phyloP scores from a whole-genome alignment of 305 asterid genomes.

The Ajuga reptans region DNA sequence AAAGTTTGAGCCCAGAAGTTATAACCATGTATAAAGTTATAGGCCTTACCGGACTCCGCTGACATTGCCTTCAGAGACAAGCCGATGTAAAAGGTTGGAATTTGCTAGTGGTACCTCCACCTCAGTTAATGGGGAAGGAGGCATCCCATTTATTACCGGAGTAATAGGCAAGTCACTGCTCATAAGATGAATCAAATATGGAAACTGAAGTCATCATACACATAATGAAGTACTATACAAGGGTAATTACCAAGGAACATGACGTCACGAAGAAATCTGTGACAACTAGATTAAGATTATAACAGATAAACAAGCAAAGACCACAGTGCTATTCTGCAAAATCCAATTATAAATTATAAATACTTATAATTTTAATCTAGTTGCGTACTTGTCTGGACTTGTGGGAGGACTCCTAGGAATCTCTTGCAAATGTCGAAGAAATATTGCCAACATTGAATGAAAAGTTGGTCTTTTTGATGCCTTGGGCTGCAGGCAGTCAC shows the following conservation, averaged over 20 bases:
- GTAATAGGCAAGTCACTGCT: constrained; percentile 52
- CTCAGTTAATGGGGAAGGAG: constrained; percentile 35
- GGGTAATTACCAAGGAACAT: not conserved
- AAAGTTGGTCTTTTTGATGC: constrained; percentile 85
- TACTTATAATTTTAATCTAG: constrained; percentile 20
- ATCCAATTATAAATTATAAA: constrained; percentile 7
- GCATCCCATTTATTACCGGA: constrained; percentile 54
- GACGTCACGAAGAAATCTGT: constrained; percentile 3
- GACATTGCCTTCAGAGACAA: constrained; percentile 78
- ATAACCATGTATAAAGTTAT: constrained; percentile 10
- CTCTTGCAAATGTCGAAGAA: constrained; percentile 90
- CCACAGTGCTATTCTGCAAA: constrained; percentile 6
- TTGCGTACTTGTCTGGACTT: constrained; percentile 85
- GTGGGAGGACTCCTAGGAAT: constrained; percentile 95
- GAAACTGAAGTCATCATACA: constrained; percentile 20
- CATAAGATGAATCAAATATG: constrained; percentile 20
- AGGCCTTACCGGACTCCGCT: constrained; percentile 67
- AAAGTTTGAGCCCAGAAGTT: not conserved
- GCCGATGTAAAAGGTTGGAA: constrained; percentile 60
- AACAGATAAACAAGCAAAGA: not conserved
- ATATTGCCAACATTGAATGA: constrained; percentile 78
- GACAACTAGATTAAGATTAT: not conserved
- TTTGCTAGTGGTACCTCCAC: constrained; percentile 43
- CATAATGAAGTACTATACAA: constrained; percentile 18
- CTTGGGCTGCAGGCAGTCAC: constrained; percentile 94